Percentiles rank a stretch among this genome's conserved stretches.
Conservation (phyloP, 2,329 filamentous ascomycete species). For the Penicillium hesseltinei region DNA sequence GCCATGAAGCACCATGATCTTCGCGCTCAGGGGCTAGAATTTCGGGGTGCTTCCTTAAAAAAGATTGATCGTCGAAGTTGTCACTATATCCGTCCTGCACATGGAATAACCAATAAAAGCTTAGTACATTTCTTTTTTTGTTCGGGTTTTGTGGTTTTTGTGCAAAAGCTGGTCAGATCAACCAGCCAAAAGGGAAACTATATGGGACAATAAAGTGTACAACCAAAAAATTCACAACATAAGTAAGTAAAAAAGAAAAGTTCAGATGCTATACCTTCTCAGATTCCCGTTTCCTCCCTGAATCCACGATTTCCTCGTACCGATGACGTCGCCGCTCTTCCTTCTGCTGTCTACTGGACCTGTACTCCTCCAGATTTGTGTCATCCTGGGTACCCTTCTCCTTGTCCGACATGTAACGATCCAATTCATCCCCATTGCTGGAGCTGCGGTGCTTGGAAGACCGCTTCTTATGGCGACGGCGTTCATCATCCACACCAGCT, state of each 20-base stretch:
- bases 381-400: conserved; percentile 46
- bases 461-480: conserved; percentile 48
- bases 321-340: conserved; percentile 38
- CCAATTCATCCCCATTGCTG: conserved; percentile 44
- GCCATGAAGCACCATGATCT: conserved; percentile 48
- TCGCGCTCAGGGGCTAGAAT: conserved; percentile 46
- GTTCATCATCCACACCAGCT: conserved; percentile 37
- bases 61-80: conserved; percentile 51
- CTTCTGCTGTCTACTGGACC: conserved; percentile 34
- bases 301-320: conserved; percentile 40
- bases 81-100: conserved; percentile 40
- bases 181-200: conserved; percentile 26
- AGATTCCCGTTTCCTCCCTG: conserved; percentile 30
- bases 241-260: conserved; percentile 27
- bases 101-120: conserved; percentile 27
- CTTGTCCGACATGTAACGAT: conserved; percentile 47
- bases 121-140: conserved; percentile 34
- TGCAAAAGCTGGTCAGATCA: conserved; percentile 16
- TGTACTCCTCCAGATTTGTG: conserved; percentile 33
- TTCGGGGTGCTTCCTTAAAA: conserved; percentile 65
- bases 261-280: conserved; percentile 43
- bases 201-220: conserved; percentile 32
- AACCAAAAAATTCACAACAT: conserved; percentile 23
- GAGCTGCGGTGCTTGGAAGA: conserved; percentile 38
- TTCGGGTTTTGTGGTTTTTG: conserved; percentile 18